These are phyloP conservation scores for Glycine latifolia DNA, from an alignment of 306 rosid genomes.

Conservation along the genomic window DNA sequence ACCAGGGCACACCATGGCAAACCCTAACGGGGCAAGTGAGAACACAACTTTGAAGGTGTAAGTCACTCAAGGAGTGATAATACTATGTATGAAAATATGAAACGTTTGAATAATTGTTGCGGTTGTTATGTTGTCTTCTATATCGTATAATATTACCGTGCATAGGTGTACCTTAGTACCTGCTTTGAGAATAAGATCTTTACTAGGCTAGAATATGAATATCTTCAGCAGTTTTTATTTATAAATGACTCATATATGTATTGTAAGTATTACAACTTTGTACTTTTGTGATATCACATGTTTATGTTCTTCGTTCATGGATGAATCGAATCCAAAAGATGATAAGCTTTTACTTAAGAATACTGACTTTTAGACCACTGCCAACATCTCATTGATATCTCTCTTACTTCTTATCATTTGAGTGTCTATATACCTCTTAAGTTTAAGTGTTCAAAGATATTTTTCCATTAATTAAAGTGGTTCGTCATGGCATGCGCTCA, in stretches of 20 bases:
- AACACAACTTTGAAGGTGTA: conserved; percentile 34
- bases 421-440: no score
- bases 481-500: background rate
- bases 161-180: background rate
- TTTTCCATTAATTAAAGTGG: background rate
- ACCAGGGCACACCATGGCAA: background rate
- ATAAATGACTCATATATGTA: background rate
- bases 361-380: no score
- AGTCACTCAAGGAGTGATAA: background rate
- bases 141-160: background rate
- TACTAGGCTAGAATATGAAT: background rate
- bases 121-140: background rate
- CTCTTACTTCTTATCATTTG: no score
- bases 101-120: background rate
- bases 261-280: background rate
- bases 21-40: conserved; percentile 8
- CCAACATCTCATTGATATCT: no score
- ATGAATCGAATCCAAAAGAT: background rate
- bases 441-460: no score
- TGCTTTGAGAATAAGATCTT: background rate
- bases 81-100: background rate
- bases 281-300: background rate
- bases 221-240: background rate
- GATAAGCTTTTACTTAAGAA: no score
- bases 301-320: background rate